Conservation (phyloP, 2,329 filamentous ascomycete genomes). For the Anthostomella pinea region DNA sequence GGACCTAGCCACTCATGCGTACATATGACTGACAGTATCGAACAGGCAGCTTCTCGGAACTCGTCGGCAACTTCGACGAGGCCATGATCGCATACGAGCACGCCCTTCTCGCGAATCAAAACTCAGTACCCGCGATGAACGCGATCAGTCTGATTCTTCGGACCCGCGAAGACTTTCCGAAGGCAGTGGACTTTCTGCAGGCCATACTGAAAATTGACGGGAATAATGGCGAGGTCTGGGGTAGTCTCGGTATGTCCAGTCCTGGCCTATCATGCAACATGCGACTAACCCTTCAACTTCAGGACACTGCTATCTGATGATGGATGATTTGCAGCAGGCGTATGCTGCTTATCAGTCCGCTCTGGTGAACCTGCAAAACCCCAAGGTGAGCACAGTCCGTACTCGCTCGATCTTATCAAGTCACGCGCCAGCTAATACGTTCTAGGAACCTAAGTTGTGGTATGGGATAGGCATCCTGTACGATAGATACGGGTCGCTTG, state of each 20-base stretch:
- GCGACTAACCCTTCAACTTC: constrained; percentile 25
- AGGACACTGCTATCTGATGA: constrained; percentile 99
- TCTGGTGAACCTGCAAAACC: constrained; percentile 85
- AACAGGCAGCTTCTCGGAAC: constrained; percentile 78
- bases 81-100: constrained; percentile 89
- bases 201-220: constrained; percentile 86
- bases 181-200: constrained; percentile 89
- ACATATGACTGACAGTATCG: constrained; percentile 21
- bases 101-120: constrained; percentile 81
- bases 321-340: constrained; percentile 94
- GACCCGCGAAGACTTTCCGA: constrained; percentile 88
- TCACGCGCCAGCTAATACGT: constrained; percentile 14
- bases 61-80: constrained; percentile 84
- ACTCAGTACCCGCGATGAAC: constrained; percentile 89
- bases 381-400: constrained; percentile 63
- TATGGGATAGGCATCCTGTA: constrained; percentile 98
- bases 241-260: constrained; percentile 72
- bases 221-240: constrained; percentile 93
- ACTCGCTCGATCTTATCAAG: background rate
- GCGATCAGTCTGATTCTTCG: constrained; percentile 89
- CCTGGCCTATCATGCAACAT: constrained; percentile 1
- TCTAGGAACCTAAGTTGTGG: constrained; percentile 92
- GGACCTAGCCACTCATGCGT: background rate
- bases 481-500: constrained; percentile 90
- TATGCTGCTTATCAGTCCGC: constrained; percentile 97